Conservation (phyloP, 2,329 filamentous ascomycete species). For the Neurospora crassa region DNA sequence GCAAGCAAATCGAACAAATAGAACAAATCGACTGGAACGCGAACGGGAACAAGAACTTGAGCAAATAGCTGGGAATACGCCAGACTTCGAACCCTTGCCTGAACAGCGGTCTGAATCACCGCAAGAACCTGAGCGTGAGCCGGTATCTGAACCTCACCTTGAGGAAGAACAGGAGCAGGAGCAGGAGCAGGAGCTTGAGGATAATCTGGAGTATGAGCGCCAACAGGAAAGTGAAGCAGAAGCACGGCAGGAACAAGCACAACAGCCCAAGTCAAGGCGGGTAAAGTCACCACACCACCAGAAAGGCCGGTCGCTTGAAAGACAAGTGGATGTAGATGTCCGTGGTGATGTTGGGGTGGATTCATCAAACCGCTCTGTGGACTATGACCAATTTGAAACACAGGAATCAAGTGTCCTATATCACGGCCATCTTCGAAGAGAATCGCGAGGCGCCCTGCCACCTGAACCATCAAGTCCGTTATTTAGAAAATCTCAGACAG, state of each 20-base stretch:
- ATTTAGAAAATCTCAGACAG: constrained; percentile 1
- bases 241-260: neutral
- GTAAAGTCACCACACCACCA: neutral
- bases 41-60: neutral
- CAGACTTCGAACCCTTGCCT: neutral
- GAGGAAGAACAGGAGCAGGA: neutral
- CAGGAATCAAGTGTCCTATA: neutral
- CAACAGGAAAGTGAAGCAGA: neutral
- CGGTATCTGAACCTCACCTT: neutral
- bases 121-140: neutral
- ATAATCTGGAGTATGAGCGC: neutral
- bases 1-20: neutral
- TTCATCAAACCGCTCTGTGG: neutral
- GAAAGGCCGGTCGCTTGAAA: neutral
- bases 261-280: neutral
- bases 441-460: neutral
- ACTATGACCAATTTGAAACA: neutral
- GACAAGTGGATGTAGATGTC: constrained; percentile 1
- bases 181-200: neutral
- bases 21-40: neutral
- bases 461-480: neutral
- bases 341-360: neutral
- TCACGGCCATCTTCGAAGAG: neutral
- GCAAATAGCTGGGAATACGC: neutral
- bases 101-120: neutral